Evolutionary conservation across 192 early-diverging fungal genomes (phyloP).

Genomic region (Coemansia sp.): DNA sequence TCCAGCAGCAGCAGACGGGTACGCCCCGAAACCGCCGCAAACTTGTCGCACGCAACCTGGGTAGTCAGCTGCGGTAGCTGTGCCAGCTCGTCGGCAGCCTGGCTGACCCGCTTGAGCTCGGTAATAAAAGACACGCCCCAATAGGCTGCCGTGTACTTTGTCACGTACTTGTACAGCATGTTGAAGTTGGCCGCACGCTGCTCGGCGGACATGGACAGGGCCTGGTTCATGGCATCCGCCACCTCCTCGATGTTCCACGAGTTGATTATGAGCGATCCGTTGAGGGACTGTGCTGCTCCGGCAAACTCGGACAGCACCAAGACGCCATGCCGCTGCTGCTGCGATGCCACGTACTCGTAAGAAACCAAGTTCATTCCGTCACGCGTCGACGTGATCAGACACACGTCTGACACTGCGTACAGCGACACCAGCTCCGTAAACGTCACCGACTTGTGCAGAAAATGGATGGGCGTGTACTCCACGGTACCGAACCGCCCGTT

Average conservation of each 20-base stretch:
- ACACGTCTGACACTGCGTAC: constrained; percentile 95
- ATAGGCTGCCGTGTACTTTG: constrained; percentile 94
- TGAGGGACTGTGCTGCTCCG: constrained; percentile 96
- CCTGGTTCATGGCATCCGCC: constrained; percentile 81
- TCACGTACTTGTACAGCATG: constrained; percentile 92
- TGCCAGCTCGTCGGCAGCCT: constrained; percentile 41
- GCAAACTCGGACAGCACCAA: constrained; percentile 97
- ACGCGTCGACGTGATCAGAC: constrained; percentile 94
- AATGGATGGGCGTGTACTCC: constrained; percentile 98
- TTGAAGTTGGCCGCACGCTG: constrained; percentile 78
- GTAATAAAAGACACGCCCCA: constrained; percentile 96
- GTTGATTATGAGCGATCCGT: constrained; percentile 97
- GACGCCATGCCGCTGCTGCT: constrained; percentile 89
- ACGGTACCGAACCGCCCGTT: constrained; percentile 94
- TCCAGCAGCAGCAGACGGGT: constrained; percentile 82
- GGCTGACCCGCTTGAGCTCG: constrained; percentile 70
- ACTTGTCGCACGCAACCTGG: neutral
- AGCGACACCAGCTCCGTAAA: constrained; percentile 96
- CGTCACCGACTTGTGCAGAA: constrained; percentile 92
- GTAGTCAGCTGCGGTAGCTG: constrained; percentile 46
- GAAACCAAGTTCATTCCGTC: constrained; percentile 99
- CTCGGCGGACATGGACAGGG: constrained; percentile 88
- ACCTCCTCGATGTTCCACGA: constrained; percentile 99
- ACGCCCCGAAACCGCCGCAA: neutral
- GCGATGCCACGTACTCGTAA: constrained; percentile 96